Evolutionary conservation across 352 stramenopile genomes (phyloP), one percentile per base, ranked within the genome.

Genomic region (Phytophthora colocasiae): DNA sequence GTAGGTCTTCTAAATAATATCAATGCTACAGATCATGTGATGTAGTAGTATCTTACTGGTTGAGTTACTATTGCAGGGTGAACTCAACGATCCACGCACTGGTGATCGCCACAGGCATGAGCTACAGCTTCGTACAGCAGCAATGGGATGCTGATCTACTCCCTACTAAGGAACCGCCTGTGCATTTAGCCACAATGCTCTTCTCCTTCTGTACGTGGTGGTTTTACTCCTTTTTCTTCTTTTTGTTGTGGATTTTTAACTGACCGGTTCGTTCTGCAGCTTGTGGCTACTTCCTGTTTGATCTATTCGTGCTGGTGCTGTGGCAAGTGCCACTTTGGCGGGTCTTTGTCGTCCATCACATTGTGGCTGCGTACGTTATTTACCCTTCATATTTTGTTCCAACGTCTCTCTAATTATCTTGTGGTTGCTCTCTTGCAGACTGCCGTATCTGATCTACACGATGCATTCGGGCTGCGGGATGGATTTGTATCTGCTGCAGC

Each of bases 381-480:
- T 15, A 22, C 22, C 22, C 2, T 22, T 22, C 22, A 22, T 22
- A 22, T 22, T 22, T 22, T 22, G 22, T 22, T 22, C 0, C 22
- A 22, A 1, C 1, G 1, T 22, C 22, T 22, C 22, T 22, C 22
- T 66, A 40, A 46, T 36, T 48, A 3, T 22, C 8, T 44, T 2
- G 5, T 48, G 19, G 15, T 66, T 17, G 24, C 1, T 39, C 36
- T 39, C 4, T 17, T 62, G 8, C 56, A 95, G 87, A 19, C 66
- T 91, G 58, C 87, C 87, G 27, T 95, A 93, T 63, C 29, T 92
- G 51, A 90, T 95, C 78, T 93, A 84, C 69, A 94, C 89, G 29
- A 89, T 93, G 71, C 74, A 89, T 66, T 29, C 81, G 0, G 84
- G 83, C 46, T 95, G 87, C 54, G 75, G 69, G 14, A 85, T 92